Evolutionary conservation across 2,329 filamentous ascomycete species (phyloP).

Genomic region (Botrytis aclada): DNA sequence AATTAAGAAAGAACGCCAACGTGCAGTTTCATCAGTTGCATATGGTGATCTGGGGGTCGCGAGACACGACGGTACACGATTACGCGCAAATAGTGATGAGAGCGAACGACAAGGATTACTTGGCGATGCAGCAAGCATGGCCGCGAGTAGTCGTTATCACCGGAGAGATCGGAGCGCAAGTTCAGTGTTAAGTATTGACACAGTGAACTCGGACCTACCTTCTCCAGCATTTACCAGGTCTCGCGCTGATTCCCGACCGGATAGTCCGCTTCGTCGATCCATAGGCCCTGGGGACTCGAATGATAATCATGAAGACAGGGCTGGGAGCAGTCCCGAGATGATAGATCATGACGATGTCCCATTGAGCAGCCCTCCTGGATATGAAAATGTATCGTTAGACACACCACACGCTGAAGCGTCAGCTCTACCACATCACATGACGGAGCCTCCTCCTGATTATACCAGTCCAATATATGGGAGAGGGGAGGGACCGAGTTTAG

Average conservation of each 20-base stretch:
- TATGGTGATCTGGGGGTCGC: slow-evolving; percentile 76
- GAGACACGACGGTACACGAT: slow-evolving; percentile 70
- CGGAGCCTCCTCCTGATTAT: slow-evolving; percentile 36
- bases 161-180: slow-evolving; percentile 49
- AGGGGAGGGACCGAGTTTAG: slow-evolving; percentile 24
- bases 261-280: slow-evolving; percentile 37
- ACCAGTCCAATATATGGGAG: slow-evolving; percentile 28
- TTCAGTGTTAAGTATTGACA: slow-evolving; percentile 54
- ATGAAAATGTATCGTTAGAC: slow-evolving; percentile 36
- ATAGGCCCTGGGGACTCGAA: slow-evolving; percentile 20
- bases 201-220: slow-evolving; percentile 44
- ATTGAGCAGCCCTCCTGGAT: slow-evolving; percentile 35
- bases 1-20: slow-evolving; percentile 58
- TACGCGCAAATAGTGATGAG: slow-evolving; percentile 70
- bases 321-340: slow-evolving; percentile 36
- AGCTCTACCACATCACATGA: slow-evolving; percentile 4
- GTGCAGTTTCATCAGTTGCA: slow-evolving; percentile 70
- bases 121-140: slow-evolving; percentile 59
- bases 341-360: slow-evolving; percentile 35
- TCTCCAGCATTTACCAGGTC: slow-evolving; percentile 43
- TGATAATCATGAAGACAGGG: slow-evolving; percentile 26
- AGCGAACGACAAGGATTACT: slow-evolving; percentile 68
- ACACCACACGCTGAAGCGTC: slow-evolving; percentile 24
- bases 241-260: slow-evolving; percentile 44
- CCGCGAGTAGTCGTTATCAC: slow-evolving; percentile 42